These are phyloP conservation scores for Tolypocladium ophioglossoides DNA, from an alignment of 2,329 filamentous ascomycete species.

Conservation along the genomic window DNA sequence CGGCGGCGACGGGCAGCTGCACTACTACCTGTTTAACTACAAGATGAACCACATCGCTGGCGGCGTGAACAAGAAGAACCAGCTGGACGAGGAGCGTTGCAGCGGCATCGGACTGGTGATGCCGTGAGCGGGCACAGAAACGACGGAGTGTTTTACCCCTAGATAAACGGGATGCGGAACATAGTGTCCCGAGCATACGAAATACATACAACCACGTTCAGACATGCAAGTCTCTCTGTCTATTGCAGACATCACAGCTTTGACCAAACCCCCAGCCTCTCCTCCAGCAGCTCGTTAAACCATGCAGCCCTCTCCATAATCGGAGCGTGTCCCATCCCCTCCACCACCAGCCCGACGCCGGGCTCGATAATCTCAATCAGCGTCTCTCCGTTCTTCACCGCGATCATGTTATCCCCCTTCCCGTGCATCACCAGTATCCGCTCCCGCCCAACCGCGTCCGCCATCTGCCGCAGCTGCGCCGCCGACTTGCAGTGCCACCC, in stretches of 20 bases:
- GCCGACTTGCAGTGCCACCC: constrained; percentile 69
- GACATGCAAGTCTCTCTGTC: constrained; percentile 3
- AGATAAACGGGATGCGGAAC: not conserved
- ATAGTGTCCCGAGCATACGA: not conserved
- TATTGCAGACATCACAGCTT: constrained; percentile 20
- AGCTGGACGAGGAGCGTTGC: constrained; percentile 64
- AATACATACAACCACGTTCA: not conserved
- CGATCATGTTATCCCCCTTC: constrained; percentile 67
- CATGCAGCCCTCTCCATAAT: constrained; percentile 60
- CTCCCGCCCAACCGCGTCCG: constrained; percentile 57
- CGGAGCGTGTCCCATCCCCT: constrained; percentile 66
- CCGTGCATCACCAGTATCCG: constrained; percentile 74
- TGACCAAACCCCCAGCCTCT: constrained; percentile 41
- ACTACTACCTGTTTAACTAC: constrained; percentile 98
- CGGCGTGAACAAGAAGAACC: constrained; percentile 71
- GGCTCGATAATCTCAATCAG: constrained; percentile 56
- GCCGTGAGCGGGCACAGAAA: constrained; percentile 25
- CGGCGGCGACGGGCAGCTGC: constrained; percentile 83
- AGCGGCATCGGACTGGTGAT: constrained; percentile 89
- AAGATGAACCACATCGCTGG: constrained; percentile 75
- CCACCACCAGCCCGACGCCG: constrained; percentile 49
- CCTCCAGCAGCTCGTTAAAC: constrained; percentile 55
- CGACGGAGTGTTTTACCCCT: not conserved
- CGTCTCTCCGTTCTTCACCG: constrained; percentile 55
- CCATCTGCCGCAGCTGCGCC: constrained; percentile 53